Conservation (phyloP, 78 protist species). For the Chrysochromulina tobinii region DNA sequence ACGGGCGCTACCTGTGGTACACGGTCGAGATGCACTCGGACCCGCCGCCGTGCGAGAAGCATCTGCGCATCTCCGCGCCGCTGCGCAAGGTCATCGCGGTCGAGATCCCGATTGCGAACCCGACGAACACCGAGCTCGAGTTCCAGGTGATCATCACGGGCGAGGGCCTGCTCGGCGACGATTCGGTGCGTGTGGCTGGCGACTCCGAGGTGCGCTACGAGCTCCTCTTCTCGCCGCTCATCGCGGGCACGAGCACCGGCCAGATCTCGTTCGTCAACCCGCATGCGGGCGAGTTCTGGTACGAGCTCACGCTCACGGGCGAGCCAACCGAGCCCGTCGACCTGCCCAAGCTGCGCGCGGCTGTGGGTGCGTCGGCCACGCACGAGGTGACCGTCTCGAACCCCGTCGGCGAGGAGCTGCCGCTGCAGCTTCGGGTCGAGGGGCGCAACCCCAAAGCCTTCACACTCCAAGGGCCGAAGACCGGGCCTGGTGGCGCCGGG, state of each 20-base stretch:
- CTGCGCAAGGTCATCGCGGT: constrained; percentile 41
- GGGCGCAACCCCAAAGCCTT: not conserved
- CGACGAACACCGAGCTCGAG: not conserved
- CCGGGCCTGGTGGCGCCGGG: not conserved
- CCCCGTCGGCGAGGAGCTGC: not conserved
- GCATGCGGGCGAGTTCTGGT: constrained; percentile 70
- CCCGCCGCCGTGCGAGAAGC: constrained; percentile 55
- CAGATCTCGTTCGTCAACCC: constrained; percentile 52
- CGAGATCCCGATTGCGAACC: constrained; percentile 48
- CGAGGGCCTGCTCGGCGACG: constrained; percentile 35
- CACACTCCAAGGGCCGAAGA: too few species aligned
- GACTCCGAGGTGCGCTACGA: not conserved
- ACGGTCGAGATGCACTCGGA: constrained; percentile 44
- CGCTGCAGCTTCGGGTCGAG: not conserved
- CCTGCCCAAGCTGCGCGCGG: not conserved
- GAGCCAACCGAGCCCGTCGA: constrained; percentile 4
- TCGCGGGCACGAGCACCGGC: constrained; percentile 28
- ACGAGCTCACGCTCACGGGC: constrained; percentile 40
- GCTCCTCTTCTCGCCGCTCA: constrained; percentile 60
- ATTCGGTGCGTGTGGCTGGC: not conserved
- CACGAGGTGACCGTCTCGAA: not conserved
- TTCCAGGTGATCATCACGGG: constrained; percentile 20
- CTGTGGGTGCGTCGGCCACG: not conserved
- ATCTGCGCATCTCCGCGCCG: not conserved
- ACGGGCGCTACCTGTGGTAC: constrained; percentile 66